These are phyloP conservation scores for Angomonas ambiguus DNA, from an alignment of 208 protist genomes.

Conservation along the genomic window DNA sequence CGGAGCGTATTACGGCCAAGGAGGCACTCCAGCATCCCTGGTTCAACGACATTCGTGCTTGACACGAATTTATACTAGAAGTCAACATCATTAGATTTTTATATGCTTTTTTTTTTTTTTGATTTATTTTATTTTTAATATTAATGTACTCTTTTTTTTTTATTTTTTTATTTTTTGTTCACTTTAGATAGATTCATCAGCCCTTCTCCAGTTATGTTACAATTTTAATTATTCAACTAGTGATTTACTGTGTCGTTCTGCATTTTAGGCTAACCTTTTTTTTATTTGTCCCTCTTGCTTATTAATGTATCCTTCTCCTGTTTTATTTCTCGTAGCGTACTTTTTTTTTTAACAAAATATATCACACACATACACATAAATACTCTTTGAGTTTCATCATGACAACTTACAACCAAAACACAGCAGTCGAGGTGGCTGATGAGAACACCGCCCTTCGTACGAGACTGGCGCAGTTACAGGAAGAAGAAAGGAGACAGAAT, in stretches of 20 bases:
- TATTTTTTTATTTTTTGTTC: conserved; percentile 7
- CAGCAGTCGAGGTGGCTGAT: conserved; percentile 34
- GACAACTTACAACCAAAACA: conserved; percentile 21
- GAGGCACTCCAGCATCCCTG: conserved; percentile 89
- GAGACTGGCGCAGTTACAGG: conserved; percentile 40
- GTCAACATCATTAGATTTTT: conserved; percentile 7
- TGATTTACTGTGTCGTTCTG: background rate
- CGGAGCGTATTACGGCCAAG: conserved; percentile 85
- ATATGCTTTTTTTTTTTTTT: background rate
- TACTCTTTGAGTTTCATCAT: conserved; percentile 13
- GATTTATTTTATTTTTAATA: conserved; percentile 5
- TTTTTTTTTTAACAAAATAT: background rate
- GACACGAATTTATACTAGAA: background rate
- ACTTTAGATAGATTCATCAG: conserved; percentile 2
- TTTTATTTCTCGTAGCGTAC: conserved; percentile 9
- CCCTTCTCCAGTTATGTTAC: conserved; percentile 1
- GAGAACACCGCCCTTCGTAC: conserved; percentile 55
- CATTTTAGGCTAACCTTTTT: background rate
- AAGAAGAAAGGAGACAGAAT: conserved; percentile 33
- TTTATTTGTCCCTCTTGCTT: background rate
- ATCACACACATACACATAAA: background rate
- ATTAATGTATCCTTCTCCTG: background rate
- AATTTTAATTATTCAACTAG: background rate
- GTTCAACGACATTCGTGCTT: conserved; percentile 77
- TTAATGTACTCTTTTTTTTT: conserved; percentile 19